Evolutionary conservation across 306 rosid genomes (phyloP).

Genomic region (Gillenia trifoliata): DNA sequence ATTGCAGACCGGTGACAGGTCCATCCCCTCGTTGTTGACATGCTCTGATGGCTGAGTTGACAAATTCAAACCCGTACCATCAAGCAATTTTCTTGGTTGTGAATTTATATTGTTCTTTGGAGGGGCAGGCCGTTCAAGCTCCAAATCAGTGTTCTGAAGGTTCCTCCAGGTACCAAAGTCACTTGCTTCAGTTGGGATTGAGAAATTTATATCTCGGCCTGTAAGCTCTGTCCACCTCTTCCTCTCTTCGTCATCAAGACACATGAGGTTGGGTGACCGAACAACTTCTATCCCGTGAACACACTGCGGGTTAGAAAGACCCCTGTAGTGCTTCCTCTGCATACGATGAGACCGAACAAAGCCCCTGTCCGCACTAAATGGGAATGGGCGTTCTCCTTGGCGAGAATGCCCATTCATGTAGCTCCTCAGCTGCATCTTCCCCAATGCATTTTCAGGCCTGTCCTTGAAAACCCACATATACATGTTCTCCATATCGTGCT

Average conservation of each 20-base stretch:
- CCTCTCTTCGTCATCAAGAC: conserved; percentile 47
- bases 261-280: conserved; percentile 44
- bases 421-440: conserved; percentile 69
- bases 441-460: conserved; percentile 57
- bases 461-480: conserved; percentile 76
- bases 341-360: conserved; percentile 63
- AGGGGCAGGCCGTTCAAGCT: conserved; percentile 45
- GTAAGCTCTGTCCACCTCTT: conserved; percentile 63
- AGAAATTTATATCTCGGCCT: conserved; percentile 55
- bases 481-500: conserved; percentile 69
- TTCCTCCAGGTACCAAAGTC: conserved; percentile 60
- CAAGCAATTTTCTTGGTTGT: conserved; percentile 45
- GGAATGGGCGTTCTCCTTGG: conserved; percentile 57
- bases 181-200: conserved; percentile 51
- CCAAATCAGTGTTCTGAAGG: conserved; percentile 44
- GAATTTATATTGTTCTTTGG: conserved; percentile 33
- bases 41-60: conserved; percentile 43
- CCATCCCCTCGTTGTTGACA: conserved; percentile 34
- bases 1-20: conserved; percentile 31
- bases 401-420: conserved; percentile 71
- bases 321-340: conserved; percentile 69
- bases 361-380: conserved; percentile 53
- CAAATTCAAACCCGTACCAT: conserved; percentile 54
- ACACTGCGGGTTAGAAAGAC: conserved; percentile 61
- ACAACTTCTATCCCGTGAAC: conserved; percentile 61